Conservation (phyloP, 192 early-diverging fungal species). For the Backusella psychrophila region DNA sequence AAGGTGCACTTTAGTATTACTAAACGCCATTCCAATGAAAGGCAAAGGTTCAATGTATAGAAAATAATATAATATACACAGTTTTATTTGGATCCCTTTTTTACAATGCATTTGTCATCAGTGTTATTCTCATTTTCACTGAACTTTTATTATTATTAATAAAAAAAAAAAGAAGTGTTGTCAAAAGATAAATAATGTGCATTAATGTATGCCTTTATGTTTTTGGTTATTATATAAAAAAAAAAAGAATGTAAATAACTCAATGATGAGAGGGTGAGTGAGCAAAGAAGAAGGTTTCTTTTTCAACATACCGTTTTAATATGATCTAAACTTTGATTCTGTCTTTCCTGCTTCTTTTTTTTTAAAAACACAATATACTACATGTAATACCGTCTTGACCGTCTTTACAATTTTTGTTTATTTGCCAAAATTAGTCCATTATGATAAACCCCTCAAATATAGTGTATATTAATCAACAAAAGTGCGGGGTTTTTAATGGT, state of each 20-base stretch:
- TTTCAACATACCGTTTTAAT: not conserved
- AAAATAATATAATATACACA: no score
- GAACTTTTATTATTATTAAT: not conserved
- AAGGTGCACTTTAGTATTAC: not conserved
- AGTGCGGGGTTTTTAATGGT: not conserved
- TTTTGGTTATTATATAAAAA: no score
- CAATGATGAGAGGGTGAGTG: not conserved
- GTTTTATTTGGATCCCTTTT: not conserved
- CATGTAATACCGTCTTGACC: not conserved
- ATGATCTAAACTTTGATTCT: not conserved
- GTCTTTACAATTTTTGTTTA: not conserved
- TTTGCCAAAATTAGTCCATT: not conserved
- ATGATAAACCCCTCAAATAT: not conserved
- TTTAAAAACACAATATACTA: not conserved
- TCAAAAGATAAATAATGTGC: not conserved
- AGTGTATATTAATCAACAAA: not conserved
- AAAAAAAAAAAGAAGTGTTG: not conserved
- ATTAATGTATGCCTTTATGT: not conserved
- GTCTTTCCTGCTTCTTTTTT: not conserved
- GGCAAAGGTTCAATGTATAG: no score
- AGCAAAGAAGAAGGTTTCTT: not conserved
- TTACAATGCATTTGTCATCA: not conserved
- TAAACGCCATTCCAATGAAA: not conserved
- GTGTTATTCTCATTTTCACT: not conserved
- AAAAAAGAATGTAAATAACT: not conserved